A percentile compares a stretch with the other conserved stretches of the same genome.
Evolutionary conservation across 805 yeast species (phyloP).

Genomic region (Millerago galiae): DNA sequence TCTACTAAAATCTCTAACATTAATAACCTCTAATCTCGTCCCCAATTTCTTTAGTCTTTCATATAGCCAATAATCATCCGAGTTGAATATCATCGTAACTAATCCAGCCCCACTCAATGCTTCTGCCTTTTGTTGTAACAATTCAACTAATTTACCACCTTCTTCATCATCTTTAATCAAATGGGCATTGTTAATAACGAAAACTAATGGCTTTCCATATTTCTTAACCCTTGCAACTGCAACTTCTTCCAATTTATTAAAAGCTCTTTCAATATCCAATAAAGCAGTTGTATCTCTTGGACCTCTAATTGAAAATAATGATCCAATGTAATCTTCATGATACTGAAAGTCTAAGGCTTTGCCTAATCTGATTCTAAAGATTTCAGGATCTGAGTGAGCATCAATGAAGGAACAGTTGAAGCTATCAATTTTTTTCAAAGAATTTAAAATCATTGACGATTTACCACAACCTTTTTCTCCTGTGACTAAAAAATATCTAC

Average conservation of each 20-base stretch:
- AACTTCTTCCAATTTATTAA: constrained; percentile 66
- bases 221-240: constrained; percentile 44
- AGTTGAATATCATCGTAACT: constrained; percentile 55
- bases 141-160: constrained; percentile 62
- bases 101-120: constrained; percentile 55
- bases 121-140: constrained; percentile 81
- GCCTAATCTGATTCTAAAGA: constrained; percentile 70
- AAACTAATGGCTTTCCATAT: constrained; percentile 49
- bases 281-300: constrained; percentile 82
- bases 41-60: constrained; percentile 67
- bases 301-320: constrained; percentile 72
- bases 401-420: constrained; percentile 63
- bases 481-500: constrained; percentile 63
- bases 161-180: constrained; percentile 70
- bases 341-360: constrained; percentile 66
- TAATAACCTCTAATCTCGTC: constrained; percentile 67
- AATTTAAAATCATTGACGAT: constrained; percentile 66
- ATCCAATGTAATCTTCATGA: constrained; percentile 79
- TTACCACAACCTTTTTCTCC: constrained; percentile 90
- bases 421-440: constrained; percentile 59
- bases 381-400: constrained; percentile 83
- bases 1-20: constrained; percentile 57
- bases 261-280: constrained; percentile 77
- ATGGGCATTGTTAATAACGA: constrained; percentile 71
- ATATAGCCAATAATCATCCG: constrained; percentile 85